A percentile compares a stretch with the other conserved stretches of the same genome.
Evolutionary conservation across 495 filamentous ascomycete species (phyloP).

Genomic region (Aspergillus carlsbadensis): DNA sequence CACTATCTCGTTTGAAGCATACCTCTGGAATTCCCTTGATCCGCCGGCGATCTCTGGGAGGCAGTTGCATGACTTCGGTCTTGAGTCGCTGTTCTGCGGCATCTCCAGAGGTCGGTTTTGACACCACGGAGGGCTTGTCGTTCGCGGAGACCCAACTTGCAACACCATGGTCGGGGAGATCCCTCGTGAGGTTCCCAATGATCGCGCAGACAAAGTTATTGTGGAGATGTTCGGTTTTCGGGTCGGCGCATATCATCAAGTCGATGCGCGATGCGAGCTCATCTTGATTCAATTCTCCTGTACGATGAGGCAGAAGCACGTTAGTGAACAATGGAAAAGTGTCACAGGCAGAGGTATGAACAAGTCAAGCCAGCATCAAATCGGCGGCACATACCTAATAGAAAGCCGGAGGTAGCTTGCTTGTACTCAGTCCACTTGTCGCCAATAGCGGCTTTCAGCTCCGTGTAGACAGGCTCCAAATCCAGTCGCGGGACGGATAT

Average conservation of each 20-base stretch:
- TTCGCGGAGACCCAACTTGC: conserved; percentile 95
- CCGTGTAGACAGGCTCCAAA: conserved; percentile 83
- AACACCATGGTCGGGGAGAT: conserved; percentile 87
- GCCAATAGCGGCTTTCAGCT: conserved; percentile 75
- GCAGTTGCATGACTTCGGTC: conserved; percentile 91
- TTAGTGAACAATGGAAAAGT: neutral
- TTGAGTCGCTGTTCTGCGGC: conserved; percentile 88
- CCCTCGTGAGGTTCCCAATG: conserved; percentile 80
- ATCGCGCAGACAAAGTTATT: conserved; percentile 87
- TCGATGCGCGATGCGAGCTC: conserved; percentile 79
- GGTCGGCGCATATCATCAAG: conserved; percentile 65
- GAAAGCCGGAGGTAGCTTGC: conserved; percentile 72
- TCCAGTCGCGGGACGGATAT: conserved; percentile 83
- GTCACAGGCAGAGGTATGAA: neutral
- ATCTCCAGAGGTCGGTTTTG: conserved; percentile 81
- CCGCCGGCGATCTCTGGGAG: conserved; percentile 77
- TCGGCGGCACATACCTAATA: conserved; percentile 65
- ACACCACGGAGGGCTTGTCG: conserved; percentile 82
- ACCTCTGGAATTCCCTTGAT: conserved; percentile 76
- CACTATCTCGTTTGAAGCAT: conserved; percentile 14
- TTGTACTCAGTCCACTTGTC: conserved; percentile 91
- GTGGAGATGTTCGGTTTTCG: conserved; percentile 76
- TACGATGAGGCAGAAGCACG: conserved; percentile 7
- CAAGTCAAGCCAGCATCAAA: too few species aligned
- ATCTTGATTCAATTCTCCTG: conserved; percentile 80